Base-by-base conservation (phyloP, 768 basidiomycete species). In the Lactarius vividus region DNA sequence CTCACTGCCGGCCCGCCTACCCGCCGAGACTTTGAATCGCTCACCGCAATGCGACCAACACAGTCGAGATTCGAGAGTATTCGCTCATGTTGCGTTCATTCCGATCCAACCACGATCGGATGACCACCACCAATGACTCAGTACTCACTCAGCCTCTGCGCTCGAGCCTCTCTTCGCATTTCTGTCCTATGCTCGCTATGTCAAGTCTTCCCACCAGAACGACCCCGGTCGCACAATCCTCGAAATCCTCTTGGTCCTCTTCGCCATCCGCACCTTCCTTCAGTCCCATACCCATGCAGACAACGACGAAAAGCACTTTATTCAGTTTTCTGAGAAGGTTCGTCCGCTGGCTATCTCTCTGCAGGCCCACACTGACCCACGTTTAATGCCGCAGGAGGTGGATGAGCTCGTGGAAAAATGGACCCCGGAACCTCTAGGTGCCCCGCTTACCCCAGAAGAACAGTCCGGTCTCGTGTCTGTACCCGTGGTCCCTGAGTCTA, bases 321-420 rank as follows among this genome's bases (percentile, higher is more conserved):
- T 98, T 63, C 83, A 93, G 72, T 91, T 98, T 70, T 87, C 81
- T 62, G 93, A 95, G 71, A 94, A 97, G 84, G 96, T 39, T 15
- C 1, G 39, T 16, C 39, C 5, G 15, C 39, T 16, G 31, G 8
- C 37, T 46, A 28, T 64, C 9, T 35, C 28, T 68, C 59, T 7
- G 59, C 13, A 18, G 18, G 13, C 37, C 11, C 10, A 60, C 6
- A 16, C 31, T 61, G 11, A 63, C 46, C 42, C 18, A 7, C 13
- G 15, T 67, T 44, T n/a, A 20, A 44, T 15, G 8, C 35, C 33
- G 15, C 71, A 96, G 95, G 97, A 99, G 88, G 86, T 98, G 52
- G 88, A 98, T 74, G 96, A 98, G 74, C 84, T 98, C 33, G 95
- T 99, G 2, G 89, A 93, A 58, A 96, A 98, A 76, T 99, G 94